Evolutionary conservation across 179 eudicot species (phyloP), one percentile per base, ranked within the genome.

Genomic region (Sideroxylon spinosum): DNA sequence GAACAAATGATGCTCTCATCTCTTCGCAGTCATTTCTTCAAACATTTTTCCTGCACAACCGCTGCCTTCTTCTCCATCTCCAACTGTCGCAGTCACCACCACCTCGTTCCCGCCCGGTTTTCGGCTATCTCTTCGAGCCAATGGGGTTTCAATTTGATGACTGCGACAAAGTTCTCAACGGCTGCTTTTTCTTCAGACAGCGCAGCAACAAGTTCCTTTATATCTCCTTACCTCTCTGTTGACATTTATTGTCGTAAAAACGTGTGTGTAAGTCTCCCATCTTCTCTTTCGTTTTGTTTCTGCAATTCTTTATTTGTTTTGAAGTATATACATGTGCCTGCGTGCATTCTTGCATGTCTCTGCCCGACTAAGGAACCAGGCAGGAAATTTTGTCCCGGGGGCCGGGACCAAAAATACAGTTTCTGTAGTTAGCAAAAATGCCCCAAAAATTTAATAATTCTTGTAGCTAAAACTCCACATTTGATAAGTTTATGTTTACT

Each of bases 191-290:
- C 26, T 74, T 71, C 74, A 32, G 67, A 26, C 75, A 75, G 60
- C 68, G 78, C 78, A 14, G 63, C 63, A n/a, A 7, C 59, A 22
- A 19, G 13, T 62, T 86, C 90, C 52, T 76, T 76, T 48, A 28
- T 88, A 13, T 85, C 91, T 26, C 88, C 92, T 82, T 94, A 90
- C 83, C 84, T 70, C 59, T 91, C 97, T 29, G 97, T 88, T 60
- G 88, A 87, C 78, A 91, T 94, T 29, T 88, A 71, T 63, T 92
- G 96, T 79, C 91, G 81, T 0, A 88, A 85, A 84, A 86, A 90
- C 74, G 83, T 86, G 61, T 91, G 92, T 66, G 98, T 94, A 90
- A 84, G 85, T 46, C 22, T 17, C 37, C 2, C 44, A 5, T n/a
- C 20, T 29, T 26, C 64, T 50, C 22, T 13, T 44, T 49, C 1